These are phyloP conservation scores for Xylaria arbuscula DNA, from an alignment of 2,329 filamentous ascomycete genomes.

Conservation along the genomic window DNA sequence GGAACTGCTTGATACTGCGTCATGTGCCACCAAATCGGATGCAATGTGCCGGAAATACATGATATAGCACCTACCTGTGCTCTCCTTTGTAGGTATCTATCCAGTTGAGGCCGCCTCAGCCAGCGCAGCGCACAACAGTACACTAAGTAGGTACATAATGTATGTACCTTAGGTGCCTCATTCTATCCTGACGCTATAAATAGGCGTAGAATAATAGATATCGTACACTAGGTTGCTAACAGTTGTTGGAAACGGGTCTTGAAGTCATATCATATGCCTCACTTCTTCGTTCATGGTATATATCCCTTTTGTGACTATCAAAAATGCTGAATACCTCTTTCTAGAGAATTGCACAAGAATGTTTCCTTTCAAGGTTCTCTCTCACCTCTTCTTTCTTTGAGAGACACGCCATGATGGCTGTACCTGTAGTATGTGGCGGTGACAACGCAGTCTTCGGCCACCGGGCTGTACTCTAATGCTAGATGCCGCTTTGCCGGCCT, in stretches of 20 bases:
- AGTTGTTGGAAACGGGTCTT: background rate
- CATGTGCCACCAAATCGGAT: conserved; percentile 23
- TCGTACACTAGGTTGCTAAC: conserved; percentile 1
- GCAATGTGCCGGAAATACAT: conserved; percentile 27
- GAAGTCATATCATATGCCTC: background rate
- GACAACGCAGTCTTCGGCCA: conserved; percentile 19
- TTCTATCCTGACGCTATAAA: conserved; percentile 5
- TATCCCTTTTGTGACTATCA: background rate
- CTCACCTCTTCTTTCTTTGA: background rate
- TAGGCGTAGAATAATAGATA: background rate
- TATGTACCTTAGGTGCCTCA: no score
- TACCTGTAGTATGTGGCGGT: conserved; percentile 4
- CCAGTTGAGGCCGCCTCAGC: conserved; percentile 6
- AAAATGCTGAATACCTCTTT: background rate
- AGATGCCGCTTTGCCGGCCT: conserved; percentile 36
- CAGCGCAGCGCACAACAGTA: background rate
- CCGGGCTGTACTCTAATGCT: background rate
- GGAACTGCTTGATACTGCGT: background rate
- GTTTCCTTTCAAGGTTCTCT: no score
- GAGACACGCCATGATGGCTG: background rate
- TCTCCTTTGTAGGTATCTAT: background rate
- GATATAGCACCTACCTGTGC: background rate
- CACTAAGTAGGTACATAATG: no score
- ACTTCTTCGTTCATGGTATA: background rate
- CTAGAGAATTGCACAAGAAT: no score